These are phyloP conservation scores for Chloris gayana DNA, from an alignment of 176 grass and related monocot genomes.

Conservation along the genomic window DNA sequence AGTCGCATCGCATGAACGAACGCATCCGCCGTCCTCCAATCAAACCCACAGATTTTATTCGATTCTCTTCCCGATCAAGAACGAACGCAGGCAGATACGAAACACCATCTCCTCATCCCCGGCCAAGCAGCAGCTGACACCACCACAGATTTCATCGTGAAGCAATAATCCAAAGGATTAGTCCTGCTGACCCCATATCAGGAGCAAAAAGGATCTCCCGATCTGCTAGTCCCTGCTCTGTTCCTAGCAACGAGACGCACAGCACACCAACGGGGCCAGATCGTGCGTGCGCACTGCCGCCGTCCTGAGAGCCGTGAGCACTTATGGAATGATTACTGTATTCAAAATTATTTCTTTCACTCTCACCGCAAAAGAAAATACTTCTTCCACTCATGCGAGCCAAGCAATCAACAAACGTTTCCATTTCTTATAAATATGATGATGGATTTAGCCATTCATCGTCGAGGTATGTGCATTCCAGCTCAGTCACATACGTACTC, in stretches of 20 bases:
- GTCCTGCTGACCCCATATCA: neutral
- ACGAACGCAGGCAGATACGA: neutral
- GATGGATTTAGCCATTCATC: slow-evolving; percentile 6
- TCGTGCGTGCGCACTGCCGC: slow-evolving; percentile 27
- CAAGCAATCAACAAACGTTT: slow-evolving; percentile 1
- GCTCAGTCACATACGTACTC: slow-evolving; percentile 18
- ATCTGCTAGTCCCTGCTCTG: too few relatives aligned
- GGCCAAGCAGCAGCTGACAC: neutral
- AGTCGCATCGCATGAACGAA: neutral
- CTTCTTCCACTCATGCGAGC: neutral
- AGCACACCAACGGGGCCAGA: too few relatives aligned
- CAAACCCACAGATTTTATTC: neutral
- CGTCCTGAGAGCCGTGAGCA: slow-evolving; percentile 15
- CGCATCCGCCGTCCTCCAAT: neutral
- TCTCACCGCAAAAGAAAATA: neutral
- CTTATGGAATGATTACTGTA: slow-evolving; percentile 28
- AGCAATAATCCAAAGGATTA: neutral
- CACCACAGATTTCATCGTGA: neutral
- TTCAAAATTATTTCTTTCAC: slow-evolving; percentile 7
- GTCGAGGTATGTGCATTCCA: slow-evolving; percentile 35
- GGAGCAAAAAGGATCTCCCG: too few relatives aligned
- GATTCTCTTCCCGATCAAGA: too few relatives aligned
- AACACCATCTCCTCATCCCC: too few relatives aligned
- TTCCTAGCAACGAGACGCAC: too few relatives aligned
- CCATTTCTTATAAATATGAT: neutral